phyloP scores from a whole-genome alignment of 176 grass and related monocot genomes.

The Rhipidocladum racemiflorum region DNA sequence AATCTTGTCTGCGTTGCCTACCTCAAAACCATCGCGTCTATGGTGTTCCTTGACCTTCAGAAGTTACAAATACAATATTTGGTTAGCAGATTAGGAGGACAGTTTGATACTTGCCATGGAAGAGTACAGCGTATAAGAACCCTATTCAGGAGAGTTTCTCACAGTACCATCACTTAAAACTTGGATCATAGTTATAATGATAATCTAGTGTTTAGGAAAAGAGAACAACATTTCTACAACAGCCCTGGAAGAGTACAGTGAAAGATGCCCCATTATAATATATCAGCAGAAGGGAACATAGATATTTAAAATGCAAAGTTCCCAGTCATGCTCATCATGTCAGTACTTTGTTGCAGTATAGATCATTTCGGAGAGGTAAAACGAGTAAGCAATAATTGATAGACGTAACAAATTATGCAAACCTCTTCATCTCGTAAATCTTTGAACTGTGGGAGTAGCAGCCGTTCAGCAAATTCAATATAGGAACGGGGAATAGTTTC shows the following conservation, averaged over 20 bases:
- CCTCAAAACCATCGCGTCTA: conserved; percentile 91
- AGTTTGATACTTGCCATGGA: neutral
- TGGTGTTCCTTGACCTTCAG: conserved; percentile 76
- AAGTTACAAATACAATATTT: conserved; percentile 9
- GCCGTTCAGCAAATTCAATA: conserved; percentile 94
- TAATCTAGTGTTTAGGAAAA: neutral
- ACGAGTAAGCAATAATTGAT: neutral
- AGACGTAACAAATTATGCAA: conserved; percentile 11
- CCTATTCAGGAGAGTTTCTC: neutral
- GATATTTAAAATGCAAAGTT: neutral
- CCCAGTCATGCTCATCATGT: neutral
- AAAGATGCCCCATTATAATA: neutral
- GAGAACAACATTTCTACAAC: neutral
- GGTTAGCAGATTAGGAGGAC: neutral
- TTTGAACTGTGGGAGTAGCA: conserved; percentile 73
- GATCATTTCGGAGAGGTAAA: neutral
- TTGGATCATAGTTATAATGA: neutral
- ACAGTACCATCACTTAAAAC: neutral
- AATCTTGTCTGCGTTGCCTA: conserved; percentile 98
- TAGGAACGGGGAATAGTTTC: conserved; percentile 75
- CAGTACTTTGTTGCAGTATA: neutral
- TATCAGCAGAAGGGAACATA: neutral
- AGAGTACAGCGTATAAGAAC: neutral
- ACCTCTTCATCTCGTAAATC: conserved; percentile 72
- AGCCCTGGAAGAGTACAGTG: neutral